These are phyloP conservation scores for Heteromeles arbutifolia DNA, from an alignment of 306 rosid genomes.

Conservation along the genomic window DNA sequence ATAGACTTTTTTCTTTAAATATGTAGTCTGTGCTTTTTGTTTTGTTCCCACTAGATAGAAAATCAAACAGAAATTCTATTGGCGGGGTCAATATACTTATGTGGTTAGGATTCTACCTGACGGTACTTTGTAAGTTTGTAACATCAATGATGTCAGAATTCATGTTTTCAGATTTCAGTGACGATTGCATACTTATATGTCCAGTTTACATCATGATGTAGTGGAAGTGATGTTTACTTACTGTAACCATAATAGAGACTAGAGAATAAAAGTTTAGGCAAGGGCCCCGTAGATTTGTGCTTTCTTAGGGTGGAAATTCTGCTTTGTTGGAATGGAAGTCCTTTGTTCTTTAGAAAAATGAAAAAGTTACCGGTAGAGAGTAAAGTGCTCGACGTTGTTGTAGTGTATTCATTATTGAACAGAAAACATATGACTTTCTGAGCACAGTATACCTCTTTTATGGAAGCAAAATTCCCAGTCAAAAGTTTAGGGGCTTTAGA, in stretches of 20 bases:
- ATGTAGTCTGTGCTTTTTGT: background rate
- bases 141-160: background rate
- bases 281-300: slow-evolving; percentile 25
- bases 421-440: slow-evolving; percentile 21
- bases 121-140: background rate
- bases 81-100: background rate
- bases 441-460: slow-evolving; percentile 15
- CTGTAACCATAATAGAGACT: background rate
- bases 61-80: background rate
- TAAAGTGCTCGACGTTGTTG: slow-evolving; percentile 8
- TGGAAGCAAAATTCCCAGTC: slow-evolving; percentile 29
- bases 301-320: slow-evolving; percentile 10
- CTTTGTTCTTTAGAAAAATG: slow-evolving; percentile 26
- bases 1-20: background rate
- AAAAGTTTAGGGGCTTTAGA: slow-evolving; percentile 17
- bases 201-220: slow-evolving; percentile 7
- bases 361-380: slow-evolving; percentile 16
- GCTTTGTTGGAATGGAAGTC: slow-evolving; percentile 22
- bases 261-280: slow-evolving; percentile 2
- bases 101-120: background rate
- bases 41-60: background rate
- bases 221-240: slow-evolving; percentile 4
- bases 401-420: slow-evolving; percentile 12
- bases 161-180: slow-evolving; percentile 12
- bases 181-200: background rate